Evolutionary conservation across 495 filamentous ascomycete genomes (phyloP), one percentile per base, ranked within the genome.

Genomic region (Podospora pseudoanserina): DNA sequence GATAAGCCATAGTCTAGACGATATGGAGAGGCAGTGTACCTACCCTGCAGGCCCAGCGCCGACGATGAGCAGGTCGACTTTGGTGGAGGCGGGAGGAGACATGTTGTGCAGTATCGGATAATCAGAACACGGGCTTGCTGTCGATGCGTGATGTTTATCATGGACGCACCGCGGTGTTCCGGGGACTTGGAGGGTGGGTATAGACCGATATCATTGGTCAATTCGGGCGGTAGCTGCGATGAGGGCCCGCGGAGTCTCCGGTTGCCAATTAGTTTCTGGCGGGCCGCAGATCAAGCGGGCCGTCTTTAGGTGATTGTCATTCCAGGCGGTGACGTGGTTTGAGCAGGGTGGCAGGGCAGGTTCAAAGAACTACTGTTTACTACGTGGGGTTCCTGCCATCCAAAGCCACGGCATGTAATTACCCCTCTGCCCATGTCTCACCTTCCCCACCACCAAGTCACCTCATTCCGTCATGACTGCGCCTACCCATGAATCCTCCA

Each of bases 31-130:
- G 39, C 39, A 49, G 39, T 5, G 54, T 56, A 87, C 87, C 11
- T 91, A 80, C 60, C 85, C 88, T 0, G 88, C 84, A 0, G 89
- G 88, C n/a, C 88, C 88, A n/a, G 88, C 87, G 9, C 89, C 89
- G 26, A 90, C 76, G 34, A 90, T 86, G 63, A 91, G 77, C 1
- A 86, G 76, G 68, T 87, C 84, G 6, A 84, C 77, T 6, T 26
- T n/a, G 1, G 5, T 68, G 32, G 27, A 58, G 4, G 55, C 16
- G 3, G 23, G n/a, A 58, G 55, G n/a, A 19, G 23, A 20, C n/a
- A 26, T 58, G 55, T 15, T 26, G 55, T 58, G n/a, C 3, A 23
- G n/a, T 58, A 13, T 58, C 3, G 3, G 55, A 23, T 20, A 18
- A 20, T 58, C 9, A 49, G 39, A 16, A 13, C 3, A 11, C 13